Evolutionary conservation across 2,329 filamentous ascomycete genomes (phyloP).

Genomic region (Camillea tinctor): DNA sequence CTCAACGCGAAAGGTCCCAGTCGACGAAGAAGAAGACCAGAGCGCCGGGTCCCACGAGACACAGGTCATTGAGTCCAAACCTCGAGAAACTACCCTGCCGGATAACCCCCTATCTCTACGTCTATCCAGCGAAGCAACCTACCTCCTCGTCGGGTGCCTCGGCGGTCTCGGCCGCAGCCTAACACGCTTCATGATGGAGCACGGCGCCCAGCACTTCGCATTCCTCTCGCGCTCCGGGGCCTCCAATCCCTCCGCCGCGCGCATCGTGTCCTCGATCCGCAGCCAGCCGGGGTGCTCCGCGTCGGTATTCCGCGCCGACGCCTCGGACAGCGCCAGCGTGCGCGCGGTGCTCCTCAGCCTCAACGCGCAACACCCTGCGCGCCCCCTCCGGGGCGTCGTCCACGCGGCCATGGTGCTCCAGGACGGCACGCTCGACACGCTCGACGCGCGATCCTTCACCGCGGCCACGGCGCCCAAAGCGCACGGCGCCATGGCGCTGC

Average conservation of each 20-base stretch:
- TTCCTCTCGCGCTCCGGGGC: slow-evolving; percentile 35
- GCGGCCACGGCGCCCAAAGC: slow-evolving; percentile 17
- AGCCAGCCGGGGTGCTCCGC: slow-evolving; percentile 9
- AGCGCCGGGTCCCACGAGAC: slow-evolving; percentile 1
- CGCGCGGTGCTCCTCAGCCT: slow-evolving; percentile 6
- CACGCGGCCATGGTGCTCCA: slow-evolving; percentile 28
- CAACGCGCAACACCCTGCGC: background rate
- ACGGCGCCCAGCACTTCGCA: slow-evolving; percentile 31
- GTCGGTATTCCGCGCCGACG: slow-evolving; percentile 13
- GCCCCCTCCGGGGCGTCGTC: slow-evolving; percentile 23
- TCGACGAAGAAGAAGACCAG: no score
- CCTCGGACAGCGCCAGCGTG: slow-evolving; percentile 4
- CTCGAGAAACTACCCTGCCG: background rate
- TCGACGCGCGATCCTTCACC: slow-evolving; percentile 3
- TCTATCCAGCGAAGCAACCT: slow-evolving; percentile 18
- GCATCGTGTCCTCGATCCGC: slow-evolving; percentile 11
- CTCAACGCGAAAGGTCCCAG: no score
- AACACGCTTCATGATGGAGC: slow-evolving; percentile 34
- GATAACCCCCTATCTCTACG: background rate
- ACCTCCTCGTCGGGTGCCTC: slow-evolving; percentile 37
- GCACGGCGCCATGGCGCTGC: slow-evolving; percentile 11
- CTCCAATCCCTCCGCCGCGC: slow-evolving; percentile 25
- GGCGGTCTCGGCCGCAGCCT: slow-evolving; percentile 37
- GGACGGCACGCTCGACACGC: slow-evolving; percentile 17
- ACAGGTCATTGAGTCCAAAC: background rate